Base-by-base conservation (phyloP, 2,329 filamentous ascomycete species). In the Apiospora koreana region DNA sequence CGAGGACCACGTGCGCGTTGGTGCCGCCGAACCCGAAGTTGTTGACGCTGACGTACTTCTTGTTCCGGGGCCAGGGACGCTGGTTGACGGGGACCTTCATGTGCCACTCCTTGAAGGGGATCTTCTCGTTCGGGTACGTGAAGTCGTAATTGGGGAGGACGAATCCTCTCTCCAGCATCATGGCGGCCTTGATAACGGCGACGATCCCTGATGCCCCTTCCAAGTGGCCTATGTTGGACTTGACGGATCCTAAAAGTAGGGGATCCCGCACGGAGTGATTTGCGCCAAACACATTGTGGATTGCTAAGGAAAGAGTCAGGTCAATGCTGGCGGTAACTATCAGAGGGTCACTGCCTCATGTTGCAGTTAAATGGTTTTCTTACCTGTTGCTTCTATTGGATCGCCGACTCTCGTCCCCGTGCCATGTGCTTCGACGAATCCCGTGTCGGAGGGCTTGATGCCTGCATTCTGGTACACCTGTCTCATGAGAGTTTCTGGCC, bases 141-240 rank as follows among this genome's bases (percentile, higher is more conserved):
- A 84, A 85, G 65, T 83, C 80, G 50, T 75, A 75, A 71, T 83
- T 84, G 4, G 84, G 82, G 14, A 81, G 78, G n/a, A 85, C 80
- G 23, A 83, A 78, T 0, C 80, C 81, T 42, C 81, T 80, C 71
- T 85, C 83, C 3, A 86, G 72, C 74, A 82, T 86, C 70, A 88
- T 72, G 0, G 83, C 82, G 0, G 85, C 82, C 76, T 88, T 88
- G 72, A 88, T 86, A 23, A 88, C 76, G 4, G 82, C 84, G 0
- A 84, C 81, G 23, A 88, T 82, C n/a, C 86, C 86, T 2, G 83
- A 85, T 0, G 84, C 84, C 2, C 82, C 85, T 72, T 88, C 86
- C 7, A 86, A 70, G 74, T 88, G 87, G 12, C 86, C 86, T 42
- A 87, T 81, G 68, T 86, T 87, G 6, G 85, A 83, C 71, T 87